Evolutionary conservation across 2,329 filamentous ascomycete species (phyloP).

Genomic region (Myriosclerotinia duriaeana): DNA sequence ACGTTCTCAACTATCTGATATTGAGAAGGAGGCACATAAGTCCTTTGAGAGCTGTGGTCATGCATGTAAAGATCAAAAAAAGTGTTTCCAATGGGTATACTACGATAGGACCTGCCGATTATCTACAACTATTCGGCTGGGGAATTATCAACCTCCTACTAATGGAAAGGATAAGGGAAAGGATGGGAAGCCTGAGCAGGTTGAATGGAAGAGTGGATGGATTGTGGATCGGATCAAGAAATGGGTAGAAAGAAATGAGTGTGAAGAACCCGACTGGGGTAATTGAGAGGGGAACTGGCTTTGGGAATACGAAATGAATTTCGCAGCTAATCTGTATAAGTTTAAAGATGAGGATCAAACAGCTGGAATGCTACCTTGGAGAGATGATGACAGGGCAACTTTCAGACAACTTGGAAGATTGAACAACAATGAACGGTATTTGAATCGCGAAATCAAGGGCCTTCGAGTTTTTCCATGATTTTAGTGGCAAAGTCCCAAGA

Average conservation of each 20-base stretch:
- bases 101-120: constrained; percentile 31
- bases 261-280: constrained; percentile 12
- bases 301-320: neutral
- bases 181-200: constrained; percentile 9
- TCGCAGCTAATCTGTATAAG: too few species aligned
- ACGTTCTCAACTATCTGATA: neutral
- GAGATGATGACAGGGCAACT: neutral
- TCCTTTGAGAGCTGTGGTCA: constrained; percentile 48
- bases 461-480: neutral
- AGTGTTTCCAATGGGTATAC: constrained; percentile 43
- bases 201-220: constrained; percentile 28
- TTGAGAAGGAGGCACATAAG: constrained; percentile 44
- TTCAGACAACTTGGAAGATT: neutral
- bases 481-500: constrained; percentile 16
- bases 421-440: neutral
- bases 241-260: constrained; percentile 27
- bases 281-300: neutral
- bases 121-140: constrained; percentile 24
- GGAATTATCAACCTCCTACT: constrained; percentile 22
- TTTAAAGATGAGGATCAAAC: too few species aligned
- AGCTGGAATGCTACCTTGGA: too few species aligned
- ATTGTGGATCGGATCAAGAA: constrained; percentile 27
- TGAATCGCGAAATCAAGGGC: neutral
- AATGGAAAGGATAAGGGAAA: neutral
- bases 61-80: constrained; percentile 46